These are phyloP conservation scores for Purshia tridentata DNA, from an alignment of 306 rosid species.

Conservation along the genomic window DNA sequence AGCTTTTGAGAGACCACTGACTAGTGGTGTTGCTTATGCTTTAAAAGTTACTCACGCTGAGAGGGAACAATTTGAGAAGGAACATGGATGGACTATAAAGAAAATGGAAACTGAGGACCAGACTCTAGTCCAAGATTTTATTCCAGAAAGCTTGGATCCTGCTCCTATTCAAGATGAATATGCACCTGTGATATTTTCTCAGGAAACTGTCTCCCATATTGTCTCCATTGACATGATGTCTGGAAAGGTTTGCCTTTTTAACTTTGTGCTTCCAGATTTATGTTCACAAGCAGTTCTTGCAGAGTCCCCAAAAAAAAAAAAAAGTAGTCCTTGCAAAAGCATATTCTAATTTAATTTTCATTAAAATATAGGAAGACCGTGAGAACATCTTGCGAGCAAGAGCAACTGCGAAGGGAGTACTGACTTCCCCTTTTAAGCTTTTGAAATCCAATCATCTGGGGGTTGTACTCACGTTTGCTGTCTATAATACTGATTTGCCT, in stretches of 20 bases:
- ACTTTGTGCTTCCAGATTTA: slow-evolving; percentile 8
- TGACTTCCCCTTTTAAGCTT: slow-evolving; percentile 94
- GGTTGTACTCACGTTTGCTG: slow-evolving; percentile 93
- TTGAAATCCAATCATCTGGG: slow-evolving; percentile 90
- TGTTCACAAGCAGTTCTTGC: neutral
- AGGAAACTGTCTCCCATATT: slow-evolving; percentile 97
- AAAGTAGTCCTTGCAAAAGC: neutral
- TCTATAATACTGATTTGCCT: slow-evolving; percentile 65
- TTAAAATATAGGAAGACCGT: slow-evolving; percentile 67
- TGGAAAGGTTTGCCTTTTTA: slow-evolving; percentile 69
- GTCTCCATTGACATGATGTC: slow-evolving; percentile 99
- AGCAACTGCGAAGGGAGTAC: slow-evolving; percentile 84
- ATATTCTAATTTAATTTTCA: neutral
- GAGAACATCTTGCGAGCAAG: slow-evolving; percentile 96
- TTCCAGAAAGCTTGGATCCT: slow-evolving; percentile 83
- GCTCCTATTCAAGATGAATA: slow-evolving; percentile 97
- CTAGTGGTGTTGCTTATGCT: slow-evolving; percentile 98
- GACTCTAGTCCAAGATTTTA: slow-evolving; percentile 85
- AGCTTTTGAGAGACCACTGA: slow-evolving; percentile 90
- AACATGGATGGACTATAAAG: slow-evolving; percentile 88
- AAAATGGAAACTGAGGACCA: slow-evolving; percentile 91
- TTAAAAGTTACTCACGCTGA: slow-evolving; percentile 79
- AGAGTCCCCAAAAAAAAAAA: neutral
- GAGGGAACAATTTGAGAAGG: slow-evolving; percentile 72
- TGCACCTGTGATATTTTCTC: slow-evolving; percentile 98